Evolutionary conservation across 2,329 filamentous ascomycete species (phyloP), one percentile per base, ranked within the genome.

Genomic region (Aspergillus ruber): DNA sequence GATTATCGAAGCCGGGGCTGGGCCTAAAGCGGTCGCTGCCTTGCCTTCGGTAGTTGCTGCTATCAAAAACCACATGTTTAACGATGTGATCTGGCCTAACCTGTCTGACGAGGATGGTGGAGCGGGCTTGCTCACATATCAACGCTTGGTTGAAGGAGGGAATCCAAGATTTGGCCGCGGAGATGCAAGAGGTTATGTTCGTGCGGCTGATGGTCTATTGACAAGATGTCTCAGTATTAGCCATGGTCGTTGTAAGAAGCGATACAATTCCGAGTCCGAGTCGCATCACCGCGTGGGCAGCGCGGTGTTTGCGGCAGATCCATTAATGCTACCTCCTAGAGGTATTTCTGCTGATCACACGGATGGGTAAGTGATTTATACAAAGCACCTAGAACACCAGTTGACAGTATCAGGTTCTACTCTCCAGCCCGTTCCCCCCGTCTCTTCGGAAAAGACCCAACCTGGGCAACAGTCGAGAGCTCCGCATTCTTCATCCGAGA

Each of bases 11-110:
- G 87, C 86, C 25, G 81, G 85, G 2, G 82, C 84, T 23, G 75
- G 78, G 27, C 88, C 90, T 0, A 98, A 97, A 69, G 82, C 86
- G 20, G 75, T 98, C 12, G 90, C 91, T 1, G 91, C 87, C 0
- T 73, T 97, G 3, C 89, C 90, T 0, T 85, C 83, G 23, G 95
- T 91, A n/a, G 90, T 98, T 44, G 79, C 88, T 41, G 90, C 91
- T 0, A 84, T 98, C 68, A 97, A 95, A 66, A 83, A 77, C 0
- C 90, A 98, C 68, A 88, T 98, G 50, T 98, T 98, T 74, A 98
- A 98, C 69, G 94, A 96, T 61, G 75, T 95, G 49, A 95, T 97
- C 46, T 98, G 93, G 93, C 93, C 93, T 0, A 98, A 98, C 57
- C 73, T 98, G 35, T 94, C 89, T 0, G 91, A 98, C 61, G 93